Conservation (phyloP, 2,329 filamentous ascomycete species). For the Didymellaceae sp. region DNA sequence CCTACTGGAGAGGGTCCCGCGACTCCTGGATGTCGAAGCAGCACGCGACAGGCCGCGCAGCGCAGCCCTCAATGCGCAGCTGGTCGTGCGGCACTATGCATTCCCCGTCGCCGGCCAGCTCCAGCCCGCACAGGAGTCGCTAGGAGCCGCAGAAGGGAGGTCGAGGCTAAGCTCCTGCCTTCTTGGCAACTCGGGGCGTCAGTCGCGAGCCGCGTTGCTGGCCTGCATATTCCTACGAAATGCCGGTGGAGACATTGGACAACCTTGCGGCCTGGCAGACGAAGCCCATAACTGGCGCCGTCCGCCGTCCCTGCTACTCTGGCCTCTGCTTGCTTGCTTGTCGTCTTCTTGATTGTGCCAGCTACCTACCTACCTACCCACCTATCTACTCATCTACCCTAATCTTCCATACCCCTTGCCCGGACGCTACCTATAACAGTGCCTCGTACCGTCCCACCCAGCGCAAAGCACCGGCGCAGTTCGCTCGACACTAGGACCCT, state of each 20-base stretch:
- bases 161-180: conserved; percentile 19
- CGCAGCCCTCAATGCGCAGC: background rate
- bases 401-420: no score
- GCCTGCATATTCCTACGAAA: conserved; percentile 14
- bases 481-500: conserved; percentile 6
- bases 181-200: conserved; percentile 8
- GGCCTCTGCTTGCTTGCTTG: background rate
- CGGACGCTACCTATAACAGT: background rate
- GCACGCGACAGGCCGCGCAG: conserved; percentile 9
- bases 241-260: conserved; percentile 12
- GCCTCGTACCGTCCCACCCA: background rate
- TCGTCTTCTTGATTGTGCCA: background rate
- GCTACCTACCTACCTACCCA: background rate
- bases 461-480: conserved; percentile 3
- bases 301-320: conserved; percentile 2
- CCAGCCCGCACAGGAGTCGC: background rate
- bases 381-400: no score
- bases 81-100: background rate
- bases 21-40: background rate
- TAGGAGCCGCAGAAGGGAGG: conserved; percentile 14
- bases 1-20: background rate
- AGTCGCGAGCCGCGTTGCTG: conserved; percentile 14
- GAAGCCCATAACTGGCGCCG: conserved; percentile 16
- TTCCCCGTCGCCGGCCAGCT: conserved; percentile 2
- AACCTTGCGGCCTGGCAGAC: background rate